These are phyloP conservation scores for Strobilomyces echinocephalus DNA, from an alignment of 768 basidiomycete genomes.

Conservation along the genomic window DNA sequence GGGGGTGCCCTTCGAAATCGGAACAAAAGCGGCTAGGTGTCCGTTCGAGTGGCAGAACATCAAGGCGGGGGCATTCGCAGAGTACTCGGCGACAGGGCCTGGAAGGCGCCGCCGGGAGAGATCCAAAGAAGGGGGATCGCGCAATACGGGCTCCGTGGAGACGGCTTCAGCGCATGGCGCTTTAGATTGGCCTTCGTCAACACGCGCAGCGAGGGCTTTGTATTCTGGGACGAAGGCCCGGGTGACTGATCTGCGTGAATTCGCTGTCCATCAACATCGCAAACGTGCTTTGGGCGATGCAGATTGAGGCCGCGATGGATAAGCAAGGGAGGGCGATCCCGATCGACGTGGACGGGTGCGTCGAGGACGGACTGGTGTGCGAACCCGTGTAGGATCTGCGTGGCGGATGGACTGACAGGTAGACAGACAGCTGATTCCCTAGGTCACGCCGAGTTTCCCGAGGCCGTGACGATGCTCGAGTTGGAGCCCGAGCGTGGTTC, in stretches of 20 bases:
- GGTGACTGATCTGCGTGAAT: slow-evolving; percentile 27
- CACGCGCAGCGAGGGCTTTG: no score
- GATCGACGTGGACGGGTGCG: slow-evolving; percentile 5
- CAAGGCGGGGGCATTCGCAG: no score
- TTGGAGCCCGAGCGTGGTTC: background rate
- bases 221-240: background rate
- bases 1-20: no score
- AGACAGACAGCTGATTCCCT: background rate
- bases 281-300: slow-evolving; percentile 25
- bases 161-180: no score
- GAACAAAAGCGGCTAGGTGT: no score
- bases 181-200: no score
- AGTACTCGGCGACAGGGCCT: no score
- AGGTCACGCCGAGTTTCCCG: slow-evolving; percentile 4
- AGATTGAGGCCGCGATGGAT: slow-evolving; percentile 11
- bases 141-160: no score
- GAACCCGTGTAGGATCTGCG: background rate
- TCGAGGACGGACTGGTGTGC: slow-evolving; percentile 8
- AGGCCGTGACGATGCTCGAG: slow-evolving; percentile 5
- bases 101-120: no score
- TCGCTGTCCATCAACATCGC: slow-evolving; percentile 33
- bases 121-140: no score
- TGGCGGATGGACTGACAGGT: background rate
- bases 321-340: slow-evolving; percentile 1
- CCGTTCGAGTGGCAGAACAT: no score